Conservation (phyloP, 2,329 filamentous ascomycete species). For the Penicillium frequentans region DNA sequence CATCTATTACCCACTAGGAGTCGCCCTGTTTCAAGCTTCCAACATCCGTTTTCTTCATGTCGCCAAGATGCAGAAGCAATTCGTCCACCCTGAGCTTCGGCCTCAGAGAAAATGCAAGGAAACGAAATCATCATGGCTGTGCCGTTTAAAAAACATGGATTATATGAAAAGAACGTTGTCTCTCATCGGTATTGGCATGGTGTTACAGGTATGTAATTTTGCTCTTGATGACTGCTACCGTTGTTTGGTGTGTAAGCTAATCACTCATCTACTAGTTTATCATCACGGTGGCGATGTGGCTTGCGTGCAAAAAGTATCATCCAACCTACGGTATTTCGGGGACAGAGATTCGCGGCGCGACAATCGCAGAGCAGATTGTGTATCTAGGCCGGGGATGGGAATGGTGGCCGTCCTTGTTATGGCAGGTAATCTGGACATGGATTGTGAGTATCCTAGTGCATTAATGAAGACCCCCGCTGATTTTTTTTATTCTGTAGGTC, state of each 20-base stretch:
- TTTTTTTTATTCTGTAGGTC: neutral
- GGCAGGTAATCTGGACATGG: constrained; percentile 5
- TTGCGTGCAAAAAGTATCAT: constrained; percentile 7
- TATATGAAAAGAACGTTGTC: constrained; percentile 5
- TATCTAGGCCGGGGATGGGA: constrained; percentile 7
- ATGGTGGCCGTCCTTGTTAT: constrained; percentile 8
- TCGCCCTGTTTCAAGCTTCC: constrained; percentile 9
- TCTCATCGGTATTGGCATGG: constrained; percentile 4
- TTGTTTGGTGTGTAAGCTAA: neutral
- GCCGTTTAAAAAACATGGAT: neutral
- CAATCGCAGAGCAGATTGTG: neutral
- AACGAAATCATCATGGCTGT: neutral
- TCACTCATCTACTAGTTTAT: neutral
- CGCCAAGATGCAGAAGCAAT: constrained; percentile 6
- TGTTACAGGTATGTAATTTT: constrained; percentile 50
- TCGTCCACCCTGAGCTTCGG: neutral
- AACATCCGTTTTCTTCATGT: constrained; percentile 10
- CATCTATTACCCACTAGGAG: constrained; percentile 37
- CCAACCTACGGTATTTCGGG: constrained; percentile 8
- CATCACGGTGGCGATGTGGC: constrained; percentile 3
- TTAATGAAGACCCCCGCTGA: neutral
- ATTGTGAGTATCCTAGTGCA: neutral
- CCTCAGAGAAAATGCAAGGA: neutral
- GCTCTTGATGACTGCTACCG: neutral
- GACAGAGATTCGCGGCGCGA: constrained; percentile 2